Base-by-base conservation (phyloP, 176 grass and related monocot genomes). In the Aegilops tauschii region DNA sequence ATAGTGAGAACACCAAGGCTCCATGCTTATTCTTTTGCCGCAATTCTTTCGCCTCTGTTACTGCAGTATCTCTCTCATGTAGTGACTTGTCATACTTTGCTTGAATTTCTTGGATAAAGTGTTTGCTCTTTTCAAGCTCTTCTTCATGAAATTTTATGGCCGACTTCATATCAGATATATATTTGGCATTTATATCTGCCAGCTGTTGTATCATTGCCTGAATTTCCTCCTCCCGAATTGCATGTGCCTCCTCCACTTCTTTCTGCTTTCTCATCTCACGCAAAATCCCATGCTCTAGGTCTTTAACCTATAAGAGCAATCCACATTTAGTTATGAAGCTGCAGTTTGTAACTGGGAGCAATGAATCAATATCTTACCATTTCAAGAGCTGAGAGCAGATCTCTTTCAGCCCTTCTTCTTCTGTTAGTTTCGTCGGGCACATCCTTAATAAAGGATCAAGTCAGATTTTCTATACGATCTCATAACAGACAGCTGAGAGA, bases 391-490 rank as follows among this genome's bases (percentile, higher is more conserved):
- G 80, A 88, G 28, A 95, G 23, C 66, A 85, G 62, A 54, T 95
- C 85, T 52, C 66, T 73, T 62, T 95, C 92, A 32, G 87, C 89
- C 82, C 89, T 92, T 86, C 50, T 92, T 86, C 50, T 90, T 91
- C 87, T 94, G 30, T 82, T 83, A 25, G 44, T 88, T 88, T 97
- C 92, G 86, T 91, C 86, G 47, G 86, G 76, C 36, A 54, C 74
- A 68, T 91, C 87, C 78, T 87, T 82, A 45, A 83, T 87, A 66
- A 84, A 88, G 54, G 23, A 85, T 82, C 86, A 47, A 31, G 42
- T 72, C 13, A 97, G 69, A 68, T 88, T 78, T 35, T 79, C 72
- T 84, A 63, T 73, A 39, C 32, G 66, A 34, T 79, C 75, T 79
- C 32, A 37, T 69, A 69, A 86, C 50, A 54, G 17, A 69, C 32